Evolutionary conservation across 2,329 filamentous ascomycete species (phyloP), one percentile per base, ranked within the genome.

Genomic region (Colletotrichum karsti): DNA sequence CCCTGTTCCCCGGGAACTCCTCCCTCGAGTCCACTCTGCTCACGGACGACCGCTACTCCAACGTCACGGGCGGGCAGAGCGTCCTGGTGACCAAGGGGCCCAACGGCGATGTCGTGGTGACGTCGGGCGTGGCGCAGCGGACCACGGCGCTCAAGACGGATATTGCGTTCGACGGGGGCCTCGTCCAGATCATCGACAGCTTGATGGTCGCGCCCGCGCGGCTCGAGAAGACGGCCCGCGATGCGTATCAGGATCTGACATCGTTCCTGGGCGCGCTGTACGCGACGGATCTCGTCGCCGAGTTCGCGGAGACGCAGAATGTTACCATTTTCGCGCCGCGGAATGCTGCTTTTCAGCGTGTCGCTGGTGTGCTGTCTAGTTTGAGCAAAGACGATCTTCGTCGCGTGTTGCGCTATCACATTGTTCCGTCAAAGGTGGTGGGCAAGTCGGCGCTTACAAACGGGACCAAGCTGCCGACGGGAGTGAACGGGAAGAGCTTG

Each of bases 101-200:
- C 30, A 77, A 76, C 54, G 74, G 82, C 73, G 67, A 71, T 7
- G 69, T 70, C 7, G 67, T 71, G 26, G 35, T 70, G 20, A 70
- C 67, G 24, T 71, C 69, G 35, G 74, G 76, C 5, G 75, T 82
- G 35, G 83, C 83, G 30, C 80, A 78, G 22, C 80, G 84, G 60
- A 81, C 80, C 66, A 83, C 77, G 5, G 75, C 85, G 4, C 69
- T 76, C 37, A 74, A 80, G 65, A 73, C 77, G 18, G 85, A 88
- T 73, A 80, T 87, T 22, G 63, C 71, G 33, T 86, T 87, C 73
- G 75, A 78, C 18, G 83, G 83, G 35, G 85, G 86, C 4, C 76
- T 87, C 10, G 77, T 88, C 61, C 86, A 88, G 65, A 74, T 87
- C 9, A 79, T 87, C 59, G 85, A 88, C 75, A 83, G 82, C 41